Conservation (phyloP, 1,139 yeast species). For the Yamadazyma friedrichii region DNA sequence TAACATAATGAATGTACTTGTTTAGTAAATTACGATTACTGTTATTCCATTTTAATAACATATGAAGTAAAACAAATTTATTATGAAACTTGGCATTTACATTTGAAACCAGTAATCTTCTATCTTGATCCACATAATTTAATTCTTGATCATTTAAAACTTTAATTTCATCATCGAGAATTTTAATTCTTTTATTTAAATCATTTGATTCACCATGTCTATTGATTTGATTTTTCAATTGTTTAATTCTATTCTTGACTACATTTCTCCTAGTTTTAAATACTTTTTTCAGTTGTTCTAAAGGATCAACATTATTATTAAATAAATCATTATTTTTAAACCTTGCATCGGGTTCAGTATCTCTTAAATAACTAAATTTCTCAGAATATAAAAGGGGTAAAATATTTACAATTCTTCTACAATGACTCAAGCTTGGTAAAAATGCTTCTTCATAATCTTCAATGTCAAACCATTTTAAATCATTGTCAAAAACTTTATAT, state of each 20-base stretch:
- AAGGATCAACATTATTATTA: constrained; percentile 10
- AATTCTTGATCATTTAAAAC: constrained; percentile 10
- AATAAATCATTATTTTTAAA: constrained; percentile 15
- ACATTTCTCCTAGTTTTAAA: constrained; percentile 30
- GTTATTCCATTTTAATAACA: constrained; percentile 46
- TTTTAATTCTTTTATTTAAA: constrained; percentile 21
- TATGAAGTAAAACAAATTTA: constrained; percentile 38
- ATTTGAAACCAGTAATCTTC: constrained; percentile 16
- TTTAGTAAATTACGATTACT: constrained; percentile 34
- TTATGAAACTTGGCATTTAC: constrained; percentile 34
- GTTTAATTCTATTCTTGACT: constrained; percentile 26
- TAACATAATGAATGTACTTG: constrained; percentile 42
- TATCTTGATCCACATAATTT: constrained; percentile 7
- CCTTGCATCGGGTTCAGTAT: constrained; percentile 25
- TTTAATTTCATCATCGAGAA: constrained; percentile 24
- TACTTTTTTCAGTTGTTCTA: constrained; percentile 20
- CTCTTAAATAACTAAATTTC: constrained; percentile 39
- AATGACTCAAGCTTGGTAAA: constrained; percentile 24
- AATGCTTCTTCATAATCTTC: constrained; percentile 44
- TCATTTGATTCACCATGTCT: constrained; percentile 15
- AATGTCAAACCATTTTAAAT: constrained; percentile 41
- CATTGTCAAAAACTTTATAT: constrained; percentile 32
- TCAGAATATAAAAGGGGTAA: constrained; percentile 38
- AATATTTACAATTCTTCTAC: constrained; percentile 24
- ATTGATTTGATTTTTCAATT: constrained; percentile 24